These are phyloP conservation scores for Cytospora paraplurivora DNA, from an alignment of 2,329 filamentous ascomycete species.

Conservation along the genomic window DNA sequence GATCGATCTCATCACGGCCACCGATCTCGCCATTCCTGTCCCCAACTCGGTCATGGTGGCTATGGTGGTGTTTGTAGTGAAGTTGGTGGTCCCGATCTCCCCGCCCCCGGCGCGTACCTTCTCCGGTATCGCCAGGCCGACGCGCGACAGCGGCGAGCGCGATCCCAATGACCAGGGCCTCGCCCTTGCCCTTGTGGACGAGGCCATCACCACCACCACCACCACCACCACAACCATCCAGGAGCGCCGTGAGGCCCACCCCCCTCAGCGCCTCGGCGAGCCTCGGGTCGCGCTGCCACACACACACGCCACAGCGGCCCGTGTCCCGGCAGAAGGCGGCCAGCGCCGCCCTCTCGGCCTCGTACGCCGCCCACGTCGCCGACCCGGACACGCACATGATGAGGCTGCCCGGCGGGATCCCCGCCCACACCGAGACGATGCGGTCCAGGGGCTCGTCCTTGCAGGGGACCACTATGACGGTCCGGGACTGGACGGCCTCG, in stretches of 20 bases:
- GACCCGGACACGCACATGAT: conserved; percentile 39
- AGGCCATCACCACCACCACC: conserved; percentile 21
- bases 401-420: conserved; percentile 36
- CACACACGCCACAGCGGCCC: conserved; percentile 31
- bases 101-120: conserved; percentile 16
- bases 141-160: conserved; percentile 34
- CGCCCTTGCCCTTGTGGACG: conserved; percentile 38
- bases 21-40: conserved; percentile 11
- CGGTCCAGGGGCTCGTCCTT: conserved; percentile 36
- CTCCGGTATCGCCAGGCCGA: conserved; percentile 6
- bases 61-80: neutral
- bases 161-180: conserved; percentile 39
- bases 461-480: conserved; percentile 39
- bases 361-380: conserved; percentile 30
- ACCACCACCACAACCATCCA: conserved; percentile 27
- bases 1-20: neutral
- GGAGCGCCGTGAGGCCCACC: conserved; percentile 33
- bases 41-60: neutral
- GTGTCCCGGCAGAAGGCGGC: conserved; percentile 30
- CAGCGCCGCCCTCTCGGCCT: conserved; percentile 31
- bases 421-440: conserved; percentile 35
- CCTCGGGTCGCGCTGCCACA: conserved; percentile 37
- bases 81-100: neutral
- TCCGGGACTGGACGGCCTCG: conserved; percentile 28
- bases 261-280: conserved; percentile 33